A percentile compares a stretch with the other conserved stretches of the same genome.
Conservation (phyloP, 352 stramenopile species). For the Pythium brassicae region DNA sequence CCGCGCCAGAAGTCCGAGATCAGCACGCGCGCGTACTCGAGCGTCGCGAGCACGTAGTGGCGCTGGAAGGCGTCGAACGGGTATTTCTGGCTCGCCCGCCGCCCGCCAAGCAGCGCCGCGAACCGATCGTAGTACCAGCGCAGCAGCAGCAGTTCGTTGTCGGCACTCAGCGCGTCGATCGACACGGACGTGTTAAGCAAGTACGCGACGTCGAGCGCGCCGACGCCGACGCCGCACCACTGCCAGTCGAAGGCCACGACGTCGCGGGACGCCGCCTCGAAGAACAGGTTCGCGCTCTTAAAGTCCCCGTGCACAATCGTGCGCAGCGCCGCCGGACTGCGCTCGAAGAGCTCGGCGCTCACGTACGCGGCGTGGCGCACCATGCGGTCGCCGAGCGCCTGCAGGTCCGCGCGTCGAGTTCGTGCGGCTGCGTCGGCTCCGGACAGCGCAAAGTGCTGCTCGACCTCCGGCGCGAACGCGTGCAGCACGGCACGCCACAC, state of each 20-base stretch:
- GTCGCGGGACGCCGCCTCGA: slow-evolving; percentile 29
- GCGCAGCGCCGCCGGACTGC: slow-evolving; percentile 13
- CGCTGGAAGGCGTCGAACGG: slow-evolving; percentile 45
- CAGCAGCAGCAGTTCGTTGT: slow-evolving; percentile 32
- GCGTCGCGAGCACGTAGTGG: slow-evolving; percentile 51
- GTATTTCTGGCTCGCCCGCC: slow-evolving; percentile 16
- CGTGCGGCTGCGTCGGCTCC: background rate
- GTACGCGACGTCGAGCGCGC: slow-evolving; percentile 61
- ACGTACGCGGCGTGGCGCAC: slow-evolving; percentile 43
- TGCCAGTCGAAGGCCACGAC: slow-evolving; percentile 76
- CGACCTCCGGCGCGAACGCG: slow-evolving; percentile 22
- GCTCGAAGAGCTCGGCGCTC: slow-evolving; percentile 31
- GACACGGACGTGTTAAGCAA: slow-evolving; percentile 62
- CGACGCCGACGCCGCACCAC: slow-evolving; percentile 57
- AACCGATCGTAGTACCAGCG: slow-evolving; percentile 53
- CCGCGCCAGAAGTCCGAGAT: slow-evolving; percentile 58
- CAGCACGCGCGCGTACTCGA: slow-evolving; percentile 64
- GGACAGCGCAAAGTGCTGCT: background rate
- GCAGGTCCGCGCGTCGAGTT: slow-evolving; percentile 2
- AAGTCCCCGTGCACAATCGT: slow-evolving; percentile 67
- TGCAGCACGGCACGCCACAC: slow-evolving; percentile 43
- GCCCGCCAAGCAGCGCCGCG: slow-evolving; percentile 5
- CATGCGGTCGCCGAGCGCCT: slow-evolving; percentile 40
- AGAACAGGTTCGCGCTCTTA: slow-evolving; percentile 75
- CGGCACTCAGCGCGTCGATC: slow-evolving; percentile 31